Evolutionary conservation across 768 basidiomycete species (phyloP).

Genomic region (Pleurotus tuoliensis): DNA sequence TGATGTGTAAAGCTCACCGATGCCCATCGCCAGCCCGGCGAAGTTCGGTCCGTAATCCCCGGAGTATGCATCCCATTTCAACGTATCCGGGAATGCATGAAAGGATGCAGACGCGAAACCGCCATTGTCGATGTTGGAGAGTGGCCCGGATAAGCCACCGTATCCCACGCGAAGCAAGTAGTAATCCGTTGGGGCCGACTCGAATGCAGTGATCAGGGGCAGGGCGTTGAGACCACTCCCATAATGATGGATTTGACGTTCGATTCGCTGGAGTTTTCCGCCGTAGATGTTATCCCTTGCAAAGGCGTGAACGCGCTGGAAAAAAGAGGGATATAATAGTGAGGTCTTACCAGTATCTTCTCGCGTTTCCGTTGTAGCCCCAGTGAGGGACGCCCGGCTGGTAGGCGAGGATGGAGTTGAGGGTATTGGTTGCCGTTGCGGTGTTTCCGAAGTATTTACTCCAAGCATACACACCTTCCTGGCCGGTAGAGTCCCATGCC

Average conservation of each 20-base stretch:
- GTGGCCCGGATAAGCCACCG: conserved; percentile 49
- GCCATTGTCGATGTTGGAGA: conserved; percentile 52
- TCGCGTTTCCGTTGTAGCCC: conserved; percentile 59
- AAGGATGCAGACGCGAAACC: conserved; percentile 58
- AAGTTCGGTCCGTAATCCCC: conserved; percentile 61
- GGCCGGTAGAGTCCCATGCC: conserved; percentile 56
- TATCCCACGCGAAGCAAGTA: conserved; percentile 51
- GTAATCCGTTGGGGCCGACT: conserved; percentile 41
- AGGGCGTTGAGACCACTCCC: conserved; percentile 53
- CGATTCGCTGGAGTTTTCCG: conserved; percentile 49
- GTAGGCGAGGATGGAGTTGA: conserved; percentile 55
- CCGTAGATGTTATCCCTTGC: conserved; percentile 54
- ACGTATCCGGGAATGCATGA: conserved; percentile 54
- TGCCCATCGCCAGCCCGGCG: conserved; percentile 49
- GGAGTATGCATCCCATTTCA: conserved; percentile 56
- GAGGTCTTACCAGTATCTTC: conserved; percentile 47
- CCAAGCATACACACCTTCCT: conserved; percentile 56
- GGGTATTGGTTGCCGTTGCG: conserved; percentile 43
- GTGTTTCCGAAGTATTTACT: conserved; percentile 50
- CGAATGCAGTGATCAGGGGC: conserved; percentile 47
- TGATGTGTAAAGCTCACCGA: conserved; percentile 19
- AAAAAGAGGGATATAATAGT: background rate
- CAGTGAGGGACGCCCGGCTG: conserved; percentile 56
- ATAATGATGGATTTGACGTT: conserved; percentile 58
- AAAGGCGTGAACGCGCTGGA: background rate